These are phyloP conservation scores for Lachnellula suecica DNA, from an alignment of 2,329 filamentous ascomycete genomes.

Conservation along the genomic window DNA sequence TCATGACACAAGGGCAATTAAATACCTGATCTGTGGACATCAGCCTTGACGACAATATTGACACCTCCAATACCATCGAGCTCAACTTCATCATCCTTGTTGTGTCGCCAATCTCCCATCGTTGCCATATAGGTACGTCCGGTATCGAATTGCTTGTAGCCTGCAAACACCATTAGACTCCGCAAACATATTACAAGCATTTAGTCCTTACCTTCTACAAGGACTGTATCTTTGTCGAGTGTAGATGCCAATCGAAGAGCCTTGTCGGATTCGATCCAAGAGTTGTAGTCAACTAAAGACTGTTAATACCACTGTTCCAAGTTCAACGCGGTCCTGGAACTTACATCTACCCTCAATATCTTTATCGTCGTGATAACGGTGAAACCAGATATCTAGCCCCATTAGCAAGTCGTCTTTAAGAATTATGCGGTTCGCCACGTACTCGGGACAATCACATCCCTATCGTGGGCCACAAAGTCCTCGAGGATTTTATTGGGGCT, in stretches of 20 bases:
- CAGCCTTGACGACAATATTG: slow-evolving; percentile 95
- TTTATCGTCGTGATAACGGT: slow-evolving; percentile 71
- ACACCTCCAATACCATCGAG: slow-evolving; percentile 96
- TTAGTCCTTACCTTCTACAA: slow-evolving; percentile 72
- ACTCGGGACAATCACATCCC: slow-evolving; percentile 94
- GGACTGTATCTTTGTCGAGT: slow-evolving; percentile 76
- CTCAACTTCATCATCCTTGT: slow-evolving; percentile 89
- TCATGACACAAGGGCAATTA: not conserved
- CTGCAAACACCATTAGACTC: slow-evolving; percentile 40
- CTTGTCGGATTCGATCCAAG: slow-evolving; percentile 92
- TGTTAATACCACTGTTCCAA: slow-evolving; percentile 15
- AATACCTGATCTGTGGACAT: slow-evolving; percentile 89
- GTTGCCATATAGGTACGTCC: slow-evolving; percentile 85
- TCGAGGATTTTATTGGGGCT: slow-evolving; percentile 85
- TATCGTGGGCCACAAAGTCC: slow-evolving; percentile 92
- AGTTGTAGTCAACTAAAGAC: slow-evolving; percentile 88
- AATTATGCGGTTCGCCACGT: slow-evolving; percentile 40
- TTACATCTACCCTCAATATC: slow-evolving; percentile 95
- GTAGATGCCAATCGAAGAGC: slow-evolving; percentile 70
- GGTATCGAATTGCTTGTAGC: slow-evolving; percentile 92
- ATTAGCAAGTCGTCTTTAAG: slow-evolving; percentile 27
- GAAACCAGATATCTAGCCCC: slow-evolving; percentile 87
- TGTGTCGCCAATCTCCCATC: slow-evolving; percentile 88
- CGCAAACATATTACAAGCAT: not conserved
- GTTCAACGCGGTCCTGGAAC: slow-evolving; percentile 37